Evolutionary conservation across 768 basidiomycete species (phyloP).

Genomic region (Phaeotremella skinneri): DNA sequence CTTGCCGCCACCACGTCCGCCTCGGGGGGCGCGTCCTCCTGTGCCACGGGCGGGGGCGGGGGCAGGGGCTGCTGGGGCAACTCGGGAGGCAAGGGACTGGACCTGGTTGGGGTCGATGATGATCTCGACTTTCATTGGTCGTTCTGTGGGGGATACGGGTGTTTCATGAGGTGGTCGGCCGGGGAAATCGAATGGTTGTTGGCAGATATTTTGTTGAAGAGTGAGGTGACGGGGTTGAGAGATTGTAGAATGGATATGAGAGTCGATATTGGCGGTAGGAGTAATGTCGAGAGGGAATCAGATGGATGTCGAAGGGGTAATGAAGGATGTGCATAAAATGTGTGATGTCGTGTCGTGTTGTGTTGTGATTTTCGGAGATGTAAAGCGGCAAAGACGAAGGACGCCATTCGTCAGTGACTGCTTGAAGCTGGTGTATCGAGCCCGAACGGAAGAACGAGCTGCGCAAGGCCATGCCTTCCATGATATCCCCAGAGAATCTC

Average conservation of each 20-base stretch:
- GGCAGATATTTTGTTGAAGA: too few species aligned
- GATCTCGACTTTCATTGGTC: conserved; percentile 98
- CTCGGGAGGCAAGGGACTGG: conserved; percentile 74
- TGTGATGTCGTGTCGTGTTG: not conserved
- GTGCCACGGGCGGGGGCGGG: conserved; percentile 48
- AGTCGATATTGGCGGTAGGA: too few species aligned
- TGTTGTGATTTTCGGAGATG: conserved; percentile 7
- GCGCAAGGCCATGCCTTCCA: too few species aligned
- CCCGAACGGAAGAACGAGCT: too few species aligned
- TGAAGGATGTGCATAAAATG: not conserved
- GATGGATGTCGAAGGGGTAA: not conserved
- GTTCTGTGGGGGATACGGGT: conserved; percentile 59
- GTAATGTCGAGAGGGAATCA: too few species aligned
- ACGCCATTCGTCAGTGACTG: conserved; percentile 13
- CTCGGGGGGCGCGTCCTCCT: conserved; percentile 22
- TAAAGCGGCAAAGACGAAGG: conserved; percentile 4
- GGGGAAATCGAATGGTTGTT: too few species aligned
- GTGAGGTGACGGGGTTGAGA: too few species aligned
- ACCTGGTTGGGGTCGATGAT: conserved; percentile 76
- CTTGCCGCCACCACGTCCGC: conserved; percentile 54
- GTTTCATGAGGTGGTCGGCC: not conserved
- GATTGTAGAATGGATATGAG: not conserved
- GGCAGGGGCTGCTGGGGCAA: conserved; percentile 65
- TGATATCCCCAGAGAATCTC: too few species aligned
- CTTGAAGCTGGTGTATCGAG: not conserved